Evolutionary conservation across 2,329 filamentous ascomycete species (phyloP).

Genomic region (Neurospora crassa): DNA sequence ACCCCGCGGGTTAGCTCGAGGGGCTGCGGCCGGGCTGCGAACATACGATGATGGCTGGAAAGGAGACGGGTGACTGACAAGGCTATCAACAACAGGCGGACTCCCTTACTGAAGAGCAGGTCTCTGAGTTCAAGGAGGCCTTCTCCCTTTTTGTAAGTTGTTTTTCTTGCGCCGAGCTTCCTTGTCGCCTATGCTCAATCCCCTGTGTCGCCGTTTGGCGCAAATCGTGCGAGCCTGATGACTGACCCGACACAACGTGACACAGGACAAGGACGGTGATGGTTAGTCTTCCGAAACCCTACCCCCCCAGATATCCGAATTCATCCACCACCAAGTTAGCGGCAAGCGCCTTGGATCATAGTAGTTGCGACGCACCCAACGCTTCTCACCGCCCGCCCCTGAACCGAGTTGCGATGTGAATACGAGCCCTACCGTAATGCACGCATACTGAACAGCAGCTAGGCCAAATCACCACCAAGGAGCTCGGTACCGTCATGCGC

Average conservation of each 20-base stretch:
- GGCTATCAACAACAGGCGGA: slow-evolving; percentile 58
- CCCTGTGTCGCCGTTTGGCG: slow-evolving; percentile 10
- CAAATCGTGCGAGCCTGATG: slow-evolving; percentile 9
- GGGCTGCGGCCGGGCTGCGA: background rate
- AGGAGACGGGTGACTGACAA: slow-evolving; percentile 12
- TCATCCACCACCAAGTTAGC: slow-evolving; percentile 3
- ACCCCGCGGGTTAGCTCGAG: slow-evolving; percentile 1
- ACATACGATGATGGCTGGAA: background rate
- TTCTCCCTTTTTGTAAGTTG: slow-evolving; percentile 97
- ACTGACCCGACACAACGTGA: slow-evolving; percentile 12
- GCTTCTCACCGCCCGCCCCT: background rate
- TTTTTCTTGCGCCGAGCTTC: background rate
- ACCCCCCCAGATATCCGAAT: background rate
- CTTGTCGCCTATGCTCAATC: background rate
- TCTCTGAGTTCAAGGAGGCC: slow-evolving; percentile 99
- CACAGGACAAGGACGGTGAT: slow-evolving; percentile 85
- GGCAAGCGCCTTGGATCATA: slow-evolving; percentile 1
- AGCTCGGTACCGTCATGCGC: slow-evolving; percentile 83
- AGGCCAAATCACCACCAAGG: slow-evolving; percentile 90
- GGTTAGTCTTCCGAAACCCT: slow-evolving; percentile 47
- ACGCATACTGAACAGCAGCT: slow-evolving; percentile 19
- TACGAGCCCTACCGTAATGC: background rate
- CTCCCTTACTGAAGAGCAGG: slow-evolving; percentile 98
- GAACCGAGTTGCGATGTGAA: background rate
- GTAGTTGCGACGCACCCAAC: slow-evolving; percentile 2